phyloP scores from a whole-genome alignment of 2,329 filamentous ascomycete species.

The Fusarium lateritium region DNA sequence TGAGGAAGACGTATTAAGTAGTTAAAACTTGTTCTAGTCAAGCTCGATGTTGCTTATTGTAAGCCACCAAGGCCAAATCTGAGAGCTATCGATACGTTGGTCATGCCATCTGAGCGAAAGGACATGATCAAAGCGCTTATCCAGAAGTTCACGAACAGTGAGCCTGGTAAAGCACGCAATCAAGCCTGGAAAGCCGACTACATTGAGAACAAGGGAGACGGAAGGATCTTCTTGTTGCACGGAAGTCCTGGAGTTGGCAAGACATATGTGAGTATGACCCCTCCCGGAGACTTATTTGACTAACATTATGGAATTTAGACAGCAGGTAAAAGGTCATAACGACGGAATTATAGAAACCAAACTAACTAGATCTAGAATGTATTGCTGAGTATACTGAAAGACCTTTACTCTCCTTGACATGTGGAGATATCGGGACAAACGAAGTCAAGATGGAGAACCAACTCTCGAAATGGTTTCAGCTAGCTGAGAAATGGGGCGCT shows the following conservation, averaged over 20 bases:
- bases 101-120: neutral
- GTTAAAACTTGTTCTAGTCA: too few relatives aligned
- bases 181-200: neutral
- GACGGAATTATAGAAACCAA: neutral
- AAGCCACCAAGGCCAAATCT: neutral
- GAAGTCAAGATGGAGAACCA: conserved; percentile 30
- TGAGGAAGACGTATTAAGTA: too few relatives aligned
- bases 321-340: neutral
- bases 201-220: neutral
- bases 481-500: conserved; percentile 48
- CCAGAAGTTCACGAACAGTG: neutral
- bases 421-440: conserved; percentile 35
- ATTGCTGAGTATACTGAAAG: neutral
- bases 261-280: neutral
- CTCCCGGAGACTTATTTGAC: neutral
- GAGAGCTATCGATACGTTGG: neutral
- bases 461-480: conserved; percentile 29
- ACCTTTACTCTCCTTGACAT: conserved; percentile 30
- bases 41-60: too few relatives aligned
- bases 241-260: neutral
- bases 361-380: neutral
- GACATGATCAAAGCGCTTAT: neutral
- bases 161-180: neutral
- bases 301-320: neutral
- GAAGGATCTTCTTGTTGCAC: neutral